Base-by-base conservation (phyloP, 768 basidiomycete genomes). In the Sistotremastrum niveocremeum region DNA sequence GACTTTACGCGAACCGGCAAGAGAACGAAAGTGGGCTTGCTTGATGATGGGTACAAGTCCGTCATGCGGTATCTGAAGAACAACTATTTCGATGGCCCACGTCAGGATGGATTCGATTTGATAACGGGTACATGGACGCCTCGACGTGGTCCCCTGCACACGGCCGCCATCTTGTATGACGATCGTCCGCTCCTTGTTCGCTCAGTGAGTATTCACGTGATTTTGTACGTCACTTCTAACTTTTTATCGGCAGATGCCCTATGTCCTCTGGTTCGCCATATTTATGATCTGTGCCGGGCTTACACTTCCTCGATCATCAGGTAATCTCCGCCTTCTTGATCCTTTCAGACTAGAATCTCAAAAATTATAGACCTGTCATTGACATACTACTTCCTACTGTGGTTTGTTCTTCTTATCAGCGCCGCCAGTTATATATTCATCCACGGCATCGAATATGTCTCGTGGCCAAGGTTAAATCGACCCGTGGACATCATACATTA, bases 71-170 rank as follows among this genome's bases (percentile, higher is more conserved):
- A 98, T 57, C 57, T 95, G 53, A 91, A 83, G 71, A 98, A 98
- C 69, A 98, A 94, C 58, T 88, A 88, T 65, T 84, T 95, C 51
- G 95, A 99, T 60, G 95, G 95, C 5, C 73, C 90, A 42, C 70
- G 93, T 57, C 90, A 94, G 70, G 95, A 99, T 63, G 90, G 86
- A 6, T 95, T 85, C 57, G 95, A 99, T 60, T 71, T 99, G 47
- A 70, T 99, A 49, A 91, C 91, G 28, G 95, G 95, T 3, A 70
- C 73, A 6, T 99, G 91, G 88, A 70, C 79, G 34, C 86, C 93
- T n/a, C 73, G 77, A 51, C 80, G 76, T 54, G 81, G 76, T 35
- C 81, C 82, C 12, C 38, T 42, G 7, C 34, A 44, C 28, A 34
- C 46, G 4, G 68, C 79, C 36, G 74, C 79, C 7, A 69, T 82